Evolutionary conservation across 1,284 basidiomycete genomes (phyloP).

Genomic region (Melampsora americana): DNA sequence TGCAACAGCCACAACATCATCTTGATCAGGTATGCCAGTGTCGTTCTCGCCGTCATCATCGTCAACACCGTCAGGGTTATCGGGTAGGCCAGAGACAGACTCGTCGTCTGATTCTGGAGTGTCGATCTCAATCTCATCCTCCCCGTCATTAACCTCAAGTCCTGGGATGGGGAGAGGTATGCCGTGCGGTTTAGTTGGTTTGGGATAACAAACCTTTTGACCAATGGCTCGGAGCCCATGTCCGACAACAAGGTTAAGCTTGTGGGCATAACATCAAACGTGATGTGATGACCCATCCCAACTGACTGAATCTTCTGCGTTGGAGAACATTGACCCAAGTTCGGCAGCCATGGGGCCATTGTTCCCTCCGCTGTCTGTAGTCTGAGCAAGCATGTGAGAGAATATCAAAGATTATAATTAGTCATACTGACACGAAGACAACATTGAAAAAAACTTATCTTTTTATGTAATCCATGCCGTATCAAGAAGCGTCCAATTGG

Average conservation of each 20-base stretch:
- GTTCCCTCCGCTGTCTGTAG: background rate
- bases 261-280: background rate
- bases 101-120: background rate
- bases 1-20: background rate
- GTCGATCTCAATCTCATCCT: background rate
- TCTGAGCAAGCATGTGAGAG: constrained; percentile 1
- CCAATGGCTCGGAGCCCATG: background rate
- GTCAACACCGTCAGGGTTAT: background rate
- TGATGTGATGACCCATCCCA: background rate
- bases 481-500: background rate
- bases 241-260: background rate
- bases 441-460: too few species aligned
- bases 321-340: background rate
- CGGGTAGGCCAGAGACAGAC: background rate
- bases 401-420: too few species aligned
- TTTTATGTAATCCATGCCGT: background rate
- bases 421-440: too few species aligned
- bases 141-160: background rate
- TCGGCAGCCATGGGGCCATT: background rate
- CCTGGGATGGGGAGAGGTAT: too few species aligned
- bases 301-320: background rate
- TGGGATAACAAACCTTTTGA: background rate
- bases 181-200: background rate
- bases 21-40: background rate
- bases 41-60: background rate